Evolutionary conservation across 805 yeast genomes (phyloP), one percentile per base, ranked within the genome.

Genomic region (Lachancea meyersii): DNA sequence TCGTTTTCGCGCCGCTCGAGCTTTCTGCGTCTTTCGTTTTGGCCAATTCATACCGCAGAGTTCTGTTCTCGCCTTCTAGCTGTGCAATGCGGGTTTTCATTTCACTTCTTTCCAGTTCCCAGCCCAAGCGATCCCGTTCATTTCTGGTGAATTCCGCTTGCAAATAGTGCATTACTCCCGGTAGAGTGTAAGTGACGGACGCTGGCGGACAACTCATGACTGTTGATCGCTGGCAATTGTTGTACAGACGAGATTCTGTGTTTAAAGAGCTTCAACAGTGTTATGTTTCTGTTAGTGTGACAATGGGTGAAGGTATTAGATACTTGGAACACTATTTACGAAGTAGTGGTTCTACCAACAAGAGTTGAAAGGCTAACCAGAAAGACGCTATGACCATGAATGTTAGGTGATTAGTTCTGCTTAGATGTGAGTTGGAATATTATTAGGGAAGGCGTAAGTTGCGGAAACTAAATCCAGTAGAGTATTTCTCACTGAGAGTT

Each of bases 131-230:
- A 49, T 76, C 78, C 42, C 77, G 71, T 55, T 79, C 84, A 55
- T 74, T 76, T 45, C 70, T 71, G 41, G 79, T 77, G 71, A 79
- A 78, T 51, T 79, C 83, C 19, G 73, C 64, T 54, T 79, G 84
- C 52, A 79, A 66, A 48, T 74, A 79, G 53, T 76, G 74, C 77
- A 79, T 76, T 24, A 79, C 79, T 39, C 84, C 83, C 33, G 70
- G 68, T 24, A 62, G 39, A 14, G 64, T 55, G 43, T 60, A 60
- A 17, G 50, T 41, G 10, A 40, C 37, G 13, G 44, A 35, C n/a
- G 38, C 41, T 7, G 33, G 32, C 1, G 26, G 23, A 16, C 31
- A 18, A 20, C 38, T 35, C 44, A 40, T 40, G 24, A n/a, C 34
- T 10, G 5, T 34, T 28, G 22, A 34, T 34, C 18, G 19, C 8